A percentile compares a stretch with the other conserved stretches of the same genome.
These are phyloP conservation scores for Cytospora leucostoma DNA, from an alignment of 2,329 filamentous ascomycete genomes.

Conservation along the genomic window DNA sequence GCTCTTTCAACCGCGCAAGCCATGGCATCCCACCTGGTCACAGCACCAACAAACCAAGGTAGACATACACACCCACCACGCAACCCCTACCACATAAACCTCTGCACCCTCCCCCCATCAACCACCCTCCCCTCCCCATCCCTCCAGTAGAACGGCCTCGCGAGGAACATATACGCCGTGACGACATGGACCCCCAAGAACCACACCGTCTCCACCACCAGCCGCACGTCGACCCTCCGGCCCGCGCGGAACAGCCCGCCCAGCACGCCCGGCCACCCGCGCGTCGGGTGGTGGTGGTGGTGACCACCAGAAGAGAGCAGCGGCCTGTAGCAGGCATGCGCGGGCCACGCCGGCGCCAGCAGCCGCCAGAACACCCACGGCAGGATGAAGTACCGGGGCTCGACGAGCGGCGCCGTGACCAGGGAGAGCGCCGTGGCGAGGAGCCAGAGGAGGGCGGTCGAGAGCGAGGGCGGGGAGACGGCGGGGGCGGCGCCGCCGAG, in stretches of 20 bases:
- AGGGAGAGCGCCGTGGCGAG: conserved; percentile 75
- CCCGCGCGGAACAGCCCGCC: conserved; percentile 24
- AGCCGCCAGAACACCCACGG: conserved; percentile 94
- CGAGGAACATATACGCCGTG: conserved; percentile 73
- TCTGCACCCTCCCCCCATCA: conserved; percentile 62
- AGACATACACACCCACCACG: background rate
- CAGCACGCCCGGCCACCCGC: conserved; percentile 8
- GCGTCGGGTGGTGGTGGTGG: too few species aligned
- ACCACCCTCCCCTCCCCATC: conserved; percentile 52
- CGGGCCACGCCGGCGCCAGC: conserved; percentile 61
- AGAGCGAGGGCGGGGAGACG: conserved; percentile 43
- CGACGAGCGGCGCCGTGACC: conserved; percentile 86
- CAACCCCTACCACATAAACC: conserved; percentile 74
- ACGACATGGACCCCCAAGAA: conserved; percentile 63
- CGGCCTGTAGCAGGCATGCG: conserved; percentile 20
- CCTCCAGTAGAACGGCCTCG: conserved; percentile 67
- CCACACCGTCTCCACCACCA: conserved; percentile 67
- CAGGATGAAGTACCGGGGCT: conserved; percentile 93
- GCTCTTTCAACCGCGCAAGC: background rate
- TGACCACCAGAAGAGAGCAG: conserved; percentile 10
- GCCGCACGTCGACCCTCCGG: conserved; percentile 46
- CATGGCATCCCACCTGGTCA: too few species aligned
- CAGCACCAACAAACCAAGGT: background rate
- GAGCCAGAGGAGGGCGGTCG: conserved; percentile 60
- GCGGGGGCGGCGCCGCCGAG: background rate